These are phyloP conservation scores for Neofusicoccum laricinum DNA, from an alignment of 2,329 filamentous ascomycete species.

Conservation along the genomic window DNA sequence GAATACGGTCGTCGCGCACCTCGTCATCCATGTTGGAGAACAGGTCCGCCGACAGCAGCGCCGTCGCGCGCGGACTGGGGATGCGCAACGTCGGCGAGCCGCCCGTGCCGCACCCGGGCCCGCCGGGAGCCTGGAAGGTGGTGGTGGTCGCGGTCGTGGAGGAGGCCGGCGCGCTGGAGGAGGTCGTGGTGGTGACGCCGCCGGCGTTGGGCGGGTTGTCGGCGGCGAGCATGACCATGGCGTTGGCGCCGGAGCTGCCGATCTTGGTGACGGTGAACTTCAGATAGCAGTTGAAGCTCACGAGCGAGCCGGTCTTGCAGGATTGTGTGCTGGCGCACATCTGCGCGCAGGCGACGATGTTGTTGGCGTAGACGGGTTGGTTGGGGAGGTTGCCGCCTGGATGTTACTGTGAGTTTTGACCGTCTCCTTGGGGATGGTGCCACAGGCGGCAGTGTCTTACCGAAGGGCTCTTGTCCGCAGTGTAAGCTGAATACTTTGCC, in stretches of 20 bases:
- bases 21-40: background rate
- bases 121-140: background rate
- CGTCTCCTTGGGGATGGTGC: background rate
- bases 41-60: background rate
- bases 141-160: background rate
- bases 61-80: background rate
- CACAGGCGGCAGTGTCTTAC: background rate
- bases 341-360: background rate
- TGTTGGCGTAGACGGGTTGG: background rate
- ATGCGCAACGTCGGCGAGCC: background rate
- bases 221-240: background rate
- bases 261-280: background rate
- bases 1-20: background rate
- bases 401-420: background rate
- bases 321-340: background rate
- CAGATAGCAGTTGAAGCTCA: background rate
- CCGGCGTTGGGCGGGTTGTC: background rate
- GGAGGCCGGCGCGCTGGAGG: background rate
- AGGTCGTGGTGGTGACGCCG: background rate
- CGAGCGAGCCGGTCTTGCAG: background rate
- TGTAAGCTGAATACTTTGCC: background rate
- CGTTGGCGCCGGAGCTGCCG: background rate
- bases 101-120: background rate
- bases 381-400: background rate
- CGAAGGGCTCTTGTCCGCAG: background rate